phyloP scores from a whole-genome alignment of 768 basidiomycete genomes.

The Chalciporus sphaerocephalus region DNA sequence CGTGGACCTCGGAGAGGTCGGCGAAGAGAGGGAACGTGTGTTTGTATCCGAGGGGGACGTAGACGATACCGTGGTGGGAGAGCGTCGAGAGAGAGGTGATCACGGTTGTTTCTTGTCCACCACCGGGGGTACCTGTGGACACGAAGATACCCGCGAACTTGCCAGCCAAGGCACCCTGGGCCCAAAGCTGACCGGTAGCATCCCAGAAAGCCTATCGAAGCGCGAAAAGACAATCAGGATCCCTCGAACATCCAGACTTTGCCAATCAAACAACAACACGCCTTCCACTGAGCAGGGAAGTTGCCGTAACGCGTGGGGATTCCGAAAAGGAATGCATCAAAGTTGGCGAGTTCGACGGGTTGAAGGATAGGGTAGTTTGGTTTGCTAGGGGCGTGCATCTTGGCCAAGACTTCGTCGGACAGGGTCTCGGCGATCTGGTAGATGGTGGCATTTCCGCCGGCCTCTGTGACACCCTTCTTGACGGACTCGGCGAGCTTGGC shows the following conservation, averaged over 20 bases:
- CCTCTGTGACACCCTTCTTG: slow-evolving; percentile 41
- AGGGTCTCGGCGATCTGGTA: slow-evolving; percentile 78
- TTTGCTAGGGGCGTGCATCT: slow-evolving; percentile 69
- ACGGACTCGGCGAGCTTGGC: slow-evolving; percentile 57
- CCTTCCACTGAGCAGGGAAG: slow-evolving; percentile 58
- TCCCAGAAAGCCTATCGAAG: slow-evolving; percentile 65
- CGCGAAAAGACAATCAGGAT: slow-evolving; percentile 2
- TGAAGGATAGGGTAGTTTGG: slow-evolving; percentile 44
- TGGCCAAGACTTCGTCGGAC: slow-evolving; percentile 55
- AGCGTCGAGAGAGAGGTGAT: slow-evolving; percentile 52
- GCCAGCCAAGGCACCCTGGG: slow-evolving; percentile 52
- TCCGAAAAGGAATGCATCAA: slow-evolving; percentile 42
- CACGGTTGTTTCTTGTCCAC: slow-evolving; percentile 68
- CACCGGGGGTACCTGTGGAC: slow-evolving; percentile 63
- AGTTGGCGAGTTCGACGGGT: slow-evolving; percentile 15
- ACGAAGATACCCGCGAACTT: slow-evolving; percentile 78
- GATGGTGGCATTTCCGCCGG: slow-evolving; percentile 50
- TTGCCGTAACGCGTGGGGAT: slow-evolving; percentile 44
- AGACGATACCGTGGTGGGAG: slow-evolving; percentile 69
- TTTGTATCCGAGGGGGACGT: slow-evolving; percentile 66
- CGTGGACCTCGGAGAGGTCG: slow-evolving; percentile 48
- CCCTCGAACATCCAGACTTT: neutral
- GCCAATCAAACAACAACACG: slow-evolving; percentile 21
- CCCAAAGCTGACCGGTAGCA: slow-evolving; percentile 65
- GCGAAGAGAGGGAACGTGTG: slow-evolving; percentile 40